These are phyloP conservation scores for Voacanga thouarsii DNA, from an alignment of 257 asterid genomes.

Conservation along the genomic window DNA sequence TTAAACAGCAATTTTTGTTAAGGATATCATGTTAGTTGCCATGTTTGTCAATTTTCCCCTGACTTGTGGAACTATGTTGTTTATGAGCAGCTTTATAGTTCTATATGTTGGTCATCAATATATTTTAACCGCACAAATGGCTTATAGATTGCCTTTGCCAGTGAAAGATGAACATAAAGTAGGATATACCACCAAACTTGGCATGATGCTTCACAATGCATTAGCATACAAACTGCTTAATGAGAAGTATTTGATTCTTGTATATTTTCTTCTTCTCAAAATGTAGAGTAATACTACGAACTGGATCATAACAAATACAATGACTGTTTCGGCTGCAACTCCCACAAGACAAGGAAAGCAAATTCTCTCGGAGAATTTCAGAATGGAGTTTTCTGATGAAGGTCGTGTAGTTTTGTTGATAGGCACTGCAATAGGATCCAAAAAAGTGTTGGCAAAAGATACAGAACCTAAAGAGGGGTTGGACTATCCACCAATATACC, in stretches of 20 bases:
- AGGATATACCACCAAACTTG: too few species aligned
- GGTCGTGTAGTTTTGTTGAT: conserved; percentile 7
- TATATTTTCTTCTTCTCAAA: conserved; percentile 22
- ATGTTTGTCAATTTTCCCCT: too few species aligned
- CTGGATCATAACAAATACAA: conserved; percentile 28
- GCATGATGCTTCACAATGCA: too few species aligned
- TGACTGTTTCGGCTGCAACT: conserved; percentile 22
- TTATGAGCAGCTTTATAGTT: too few species aligned
- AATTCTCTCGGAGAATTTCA: conserved; percentile 10
- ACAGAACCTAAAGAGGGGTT: conserved; percentile 31
- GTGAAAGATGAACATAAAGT: too few species aligned
- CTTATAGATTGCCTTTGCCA: too few species aligned
- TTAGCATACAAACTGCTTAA: too few species aligned
- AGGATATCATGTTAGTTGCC: too few species aligned
- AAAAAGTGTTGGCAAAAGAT: conserved; percentile 34
- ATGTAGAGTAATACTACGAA: conserved; percentile 24
- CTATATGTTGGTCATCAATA: too few species aligned
- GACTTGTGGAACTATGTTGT: too few species aligned
- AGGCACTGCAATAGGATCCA: conserved; percentile 37
- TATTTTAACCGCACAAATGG: too few species aligned
- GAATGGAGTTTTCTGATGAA: neutral
- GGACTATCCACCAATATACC: conserved; percentile 34
- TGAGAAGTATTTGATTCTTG: conserved; percentile 16
- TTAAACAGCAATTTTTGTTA: too few species aligned
- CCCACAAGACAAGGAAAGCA: conserved; percentile 35